Evolutionary conservation across 2,329 filamentous ascomycete species (phyloP).

Genomic region (Fusarium austroafricanum): DNA sequence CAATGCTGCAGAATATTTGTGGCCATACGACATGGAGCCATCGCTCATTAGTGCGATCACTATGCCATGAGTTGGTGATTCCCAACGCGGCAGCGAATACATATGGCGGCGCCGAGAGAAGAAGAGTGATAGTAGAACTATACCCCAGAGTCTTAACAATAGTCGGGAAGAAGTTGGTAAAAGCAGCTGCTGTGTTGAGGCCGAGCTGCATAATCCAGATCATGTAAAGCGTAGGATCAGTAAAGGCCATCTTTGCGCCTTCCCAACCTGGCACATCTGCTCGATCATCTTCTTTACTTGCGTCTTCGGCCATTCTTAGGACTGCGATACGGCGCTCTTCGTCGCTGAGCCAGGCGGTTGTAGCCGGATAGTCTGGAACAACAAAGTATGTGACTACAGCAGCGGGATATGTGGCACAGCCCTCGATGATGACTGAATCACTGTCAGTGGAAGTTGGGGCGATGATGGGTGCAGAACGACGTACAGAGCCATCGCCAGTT

Average conservation of each 20-base stretch:
- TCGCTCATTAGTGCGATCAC: constrained; percentile 2
- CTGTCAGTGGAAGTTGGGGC: accelerated
- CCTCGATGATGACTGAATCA: constrained; percentile 9
- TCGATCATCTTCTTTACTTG: constrained; percentile 9
- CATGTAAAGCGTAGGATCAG: constrained; percentile 11
- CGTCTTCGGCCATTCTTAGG: constrained; percentile 10
- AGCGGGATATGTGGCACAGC: constrained; percentile 11
- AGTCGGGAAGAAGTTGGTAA: constrained; percentile 18
- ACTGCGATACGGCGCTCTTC: constrained; percentile 15
- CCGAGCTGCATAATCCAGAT: constrained; percentile 22
- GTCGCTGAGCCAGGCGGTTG: constrained; percentile 6
- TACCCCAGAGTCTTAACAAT: constrained; percentile 14
- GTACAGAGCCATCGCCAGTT: constrained; percentile 65
- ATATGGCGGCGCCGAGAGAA: constrained; percentile 11
- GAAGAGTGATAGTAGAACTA: constrained; percentile 5
- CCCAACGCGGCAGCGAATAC: constrained; percentile 8
- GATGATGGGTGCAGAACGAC: accelerated
- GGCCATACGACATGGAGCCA: constrained; percentile 20
- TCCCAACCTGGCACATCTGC: not conserved
- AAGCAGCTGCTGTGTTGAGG: constrained; percentile 13
- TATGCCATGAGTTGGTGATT: constrained; percentile 18
- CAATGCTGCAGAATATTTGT: constrained; percentile 8
- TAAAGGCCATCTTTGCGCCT: constrained; percentile 12
- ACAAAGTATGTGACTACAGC: constrained; percentile 15
- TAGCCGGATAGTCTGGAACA: constrained; percentile 22